Base-by-base conservation (phyloP, 148 eudicot species). In the Limonium bicolor region DNA sequence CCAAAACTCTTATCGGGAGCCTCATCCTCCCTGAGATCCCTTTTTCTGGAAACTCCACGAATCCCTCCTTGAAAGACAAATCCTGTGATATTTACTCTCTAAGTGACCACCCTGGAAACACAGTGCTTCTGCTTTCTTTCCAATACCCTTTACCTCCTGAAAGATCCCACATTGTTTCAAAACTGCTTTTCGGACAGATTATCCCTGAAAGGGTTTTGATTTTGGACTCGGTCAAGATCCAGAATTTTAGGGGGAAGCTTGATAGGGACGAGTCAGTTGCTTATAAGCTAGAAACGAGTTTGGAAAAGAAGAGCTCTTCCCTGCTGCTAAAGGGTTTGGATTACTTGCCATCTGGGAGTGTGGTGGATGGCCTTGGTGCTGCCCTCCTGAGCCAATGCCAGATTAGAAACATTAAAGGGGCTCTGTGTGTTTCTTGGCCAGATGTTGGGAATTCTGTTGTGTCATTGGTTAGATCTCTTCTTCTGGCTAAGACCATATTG, bases 261-360 rank as follows among this genome's bases (percentile, higher is more conserved):
- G 75, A 87, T 8, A 54, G 74, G 17, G 99, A 90, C 41, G 93
- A 85, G 46, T 53, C 78, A 12, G 65, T 56, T 44, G 85, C 85
- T 35, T 78, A 74, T 70, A 90, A 90, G 69, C 59, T 90, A 40
- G 93, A 72, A 53, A 72, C 95, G 11, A 64, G 82, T 22, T 27
- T 45, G n/a, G 66, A 56, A 62, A 72, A 73, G 53, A 65, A 70
- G 28, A 36, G 35, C 28, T 59, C 46, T 30, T 50, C 61, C 3
- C 51, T 57, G 8, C 54, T 86, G 27, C 27, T 87, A 18, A 74
- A 50, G 54, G 69, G 60, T 46, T 35, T 72, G n/a, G 66, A 68
- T 29, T 85, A 85, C 52, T 73, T 73, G 11, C 99, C 93, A 32
- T 80, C 95, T 6, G 99, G 95, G 52, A 90, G 99, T 48, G 56